A percentile compares a stretch with the other conserved stretches of the same genome.
These are phyloP conservation scores for Cubamyces sp. DNA, from an alignment of 768 basidiomycete species.

Conservation along the genomic window DNA sequence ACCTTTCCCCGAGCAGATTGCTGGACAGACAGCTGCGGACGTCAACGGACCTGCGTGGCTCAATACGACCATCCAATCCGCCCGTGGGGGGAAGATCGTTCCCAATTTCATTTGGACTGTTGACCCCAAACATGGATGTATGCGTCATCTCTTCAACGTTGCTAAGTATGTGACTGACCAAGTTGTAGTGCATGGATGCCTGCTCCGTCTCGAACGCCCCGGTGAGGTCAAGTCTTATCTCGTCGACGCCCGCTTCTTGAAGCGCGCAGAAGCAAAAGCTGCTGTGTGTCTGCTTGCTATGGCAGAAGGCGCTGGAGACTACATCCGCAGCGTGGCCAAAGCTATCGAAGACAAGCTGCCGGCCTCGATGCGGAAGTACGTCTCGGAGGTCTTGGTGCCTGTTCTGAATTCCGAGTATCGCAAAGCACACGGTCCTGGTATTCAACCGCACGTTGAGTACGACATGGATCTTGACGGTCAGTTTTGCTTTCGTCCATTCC, in stretches of 20 bases:
- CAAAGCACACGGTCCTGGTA: constrained; percentile 42
- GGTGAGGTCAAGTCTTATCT: constrained; percentile 58
- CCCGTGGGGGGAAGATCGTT: constrained; percentile 52
- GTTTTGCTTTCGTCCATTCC: constrained; percentile 10
- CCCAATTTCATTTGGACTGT: constrained; percentile 49
- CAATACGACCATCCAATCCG: constrained; percentile 52
- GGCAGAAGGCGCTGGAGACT: constrained; percentile 60
- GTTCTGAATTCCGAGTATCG: constrained; percentile 48
- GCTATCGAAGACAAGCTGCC: constrained; percentile 52
- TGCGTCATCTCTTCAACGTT: constrained; percentile 29
- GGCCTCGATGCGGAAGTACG: constrained; percentile 47
- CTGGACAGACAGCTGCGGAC: constrained; percentile 48
- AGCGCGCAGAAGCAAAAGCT: constrained; percentile 66
- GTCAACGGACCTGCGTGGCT: constrained; percentile 61
- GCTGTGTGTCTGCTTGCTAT: constrained; percentile 71
- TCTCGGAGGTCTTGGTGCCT: constrained; percentile 50
- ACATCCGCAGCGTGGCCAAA: constrained; percentile 51
- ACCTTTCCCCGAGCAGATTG: constrained; percentile 61
- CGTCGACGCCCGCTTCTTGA: constrained; percentile 64
- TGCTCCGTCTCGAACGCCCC: constrained; percentile 61
- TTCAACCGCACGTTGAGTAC: constrained; percentile 46
- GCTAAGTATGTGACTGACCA: constrained; percentile 5
- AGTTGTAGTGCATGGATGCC: constrained; percentile 58
- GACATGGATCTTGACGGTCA: constrained; percentile 56
- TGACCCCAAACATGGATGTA: constrained; percentile 48